Evolutionary conservation across 495 filamentous ascomycete genomes (phyloP).

Genomic region (Physcia stellaris): DNA sequence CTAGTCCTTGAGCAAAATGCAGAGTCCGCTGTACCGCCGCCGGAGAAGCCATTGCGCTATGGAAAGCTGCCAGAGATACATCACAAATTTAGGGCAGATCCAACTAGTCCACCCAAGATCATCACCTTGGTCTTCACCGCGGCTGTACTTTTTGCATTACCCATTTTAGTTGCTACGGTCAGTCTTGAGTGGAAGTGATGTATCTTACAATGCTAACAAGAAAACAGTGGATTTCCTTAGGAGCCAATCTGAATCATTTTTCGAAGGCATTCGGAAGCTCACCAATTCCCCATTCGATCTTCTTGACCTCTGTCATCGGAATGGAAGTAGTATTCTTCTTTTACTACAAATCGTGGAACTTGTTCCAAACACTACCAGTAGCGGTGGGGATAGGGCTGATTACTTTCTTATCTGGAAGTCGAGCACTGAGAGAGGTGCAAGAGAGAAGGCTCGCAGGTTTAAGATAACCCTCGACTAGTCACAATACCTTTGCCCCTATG

Average conservation of each 20-base stretch:
- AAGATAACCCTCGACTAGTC: conserved; percentile 33
- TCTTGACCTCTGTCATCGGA: conserved; percentile 69
- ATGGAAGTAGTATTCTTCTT: conserved; percentile 89
- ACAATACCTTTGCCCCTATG: too few relatives aligned
- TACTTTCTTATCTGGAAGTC: conserved; percentile 76
- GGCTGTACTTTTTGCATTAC: conserved; percentile 56
- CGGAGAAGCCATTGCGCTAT: conserved; percentile 57
- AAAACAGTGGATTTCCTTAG: conserved; percentile 60
- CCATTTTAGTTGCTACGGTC: conserved; percentile 58
- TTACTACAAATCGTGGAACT: conserved; percentile 87
- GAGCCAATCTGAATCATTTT: conserved; percentile 73
- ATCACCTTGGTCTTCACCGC: conserved; percentile 66
- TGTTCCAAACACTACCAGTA: conserved; percentile 79
- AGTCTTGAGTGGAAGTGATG: too few relatives aligned
- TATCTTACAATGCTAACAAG: conserved; percentile 9
- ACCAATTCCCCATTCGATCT: conserved; percentile 64
- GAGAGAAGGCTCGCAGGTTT: conserved; percentile 68
- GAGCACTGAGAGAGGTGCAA: conserved; percentile 88
- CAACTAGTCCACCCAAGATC: conserved; percentile 68
- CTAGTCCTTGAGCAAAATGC: conserved; percentile 47
- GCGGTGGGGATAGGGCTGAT: conserved; percentile 51
- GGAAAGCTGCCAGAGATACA: conserved; percentile 72
- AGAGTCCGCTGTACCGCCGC: conserved; percentile 47
- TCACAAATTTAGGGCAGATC: conserved; percentile 75
- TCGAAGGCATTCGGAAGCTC: conserved; percentile 55